A percentile compares a stretch with the other conserved stretches of the same genome.
Evolutionary conservation across 495 filamentous ascomycete species (phyloP).

Genomic region (Jackrogersella multiformis): DNA sequence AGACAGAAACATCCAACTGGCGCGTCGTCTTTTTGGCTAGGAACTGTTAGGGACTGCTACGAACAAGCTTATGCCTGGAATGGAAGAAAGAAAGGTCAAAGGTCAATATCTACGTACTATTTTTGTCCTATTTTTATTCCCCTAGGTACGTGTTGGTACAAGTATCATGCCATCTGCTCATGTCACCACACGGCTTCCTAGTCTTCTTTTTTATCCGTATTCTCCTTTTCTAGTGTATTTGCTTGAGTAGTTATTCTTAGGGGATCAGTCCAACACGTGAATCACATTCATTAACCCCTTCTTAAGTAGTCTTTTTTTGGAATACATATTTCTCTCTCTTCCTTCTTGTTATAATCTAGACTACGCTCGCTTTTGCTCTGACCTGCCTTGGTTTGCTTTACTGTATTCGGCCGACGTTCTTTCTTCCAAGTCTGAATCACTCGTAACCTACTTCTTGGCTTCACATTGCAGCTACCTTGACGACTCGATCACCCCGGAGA

Average conservation of each 20-base stretch:
- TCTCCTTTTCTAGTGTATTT: slow-evolving; percentile 25
- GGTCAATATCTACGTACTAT: slow-evolving; percentile 20
- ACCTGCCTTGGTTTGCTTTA: slow-evolving; percentile 20
- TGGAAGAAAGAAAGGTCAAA: slow-evolving; percentile 17
- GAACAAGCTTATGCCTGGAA: slow-evolving; percentile 26
- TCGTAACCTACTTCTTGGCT: slow-evolving; percentile 8
- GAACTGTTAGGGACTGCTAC: too few relatives aligned
- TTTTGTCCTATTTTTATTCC: slow-evolving; percentile 33
- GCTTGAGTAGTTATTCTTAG: background rate
- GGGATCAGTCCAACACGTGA: slow-evolving; percentile 33
- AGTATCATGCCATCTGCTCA: slow-evolving; percentile 36
- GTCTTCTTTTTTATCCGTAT: slow-evolving; percentile 26
- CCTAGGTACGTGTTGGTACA: slow-evolving; percentile 38
- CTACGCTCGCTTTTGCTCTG: slow-evolving; percentile 32
- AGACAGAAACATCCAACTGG: slow-evolving; percentile 5
- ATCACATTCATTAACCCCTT: slow-evolving; percentile 26
- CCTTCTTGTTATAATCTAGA: slow-evolving; percentile 16
- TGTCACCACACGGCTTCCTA: slow-evolving; percentile 24
- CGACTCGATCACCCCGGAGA: background rate
- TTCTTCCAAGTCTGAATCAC: slow-evolving; percentile 25
- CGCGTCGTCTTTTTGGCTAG: slow-evolving; percentile 26
- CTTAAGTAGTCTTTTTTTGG: slow-evolving; percentile 25
- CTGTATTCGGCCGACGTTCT: slow-evolving; percentile 22
- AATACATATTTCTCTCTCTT: slow-evolving; percentile 20
- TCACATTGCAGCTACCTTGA: slow-evolving; percentile 17